Conservation (phyloP, 306 rosid species). For the Vachellia collinsii region DNA sequence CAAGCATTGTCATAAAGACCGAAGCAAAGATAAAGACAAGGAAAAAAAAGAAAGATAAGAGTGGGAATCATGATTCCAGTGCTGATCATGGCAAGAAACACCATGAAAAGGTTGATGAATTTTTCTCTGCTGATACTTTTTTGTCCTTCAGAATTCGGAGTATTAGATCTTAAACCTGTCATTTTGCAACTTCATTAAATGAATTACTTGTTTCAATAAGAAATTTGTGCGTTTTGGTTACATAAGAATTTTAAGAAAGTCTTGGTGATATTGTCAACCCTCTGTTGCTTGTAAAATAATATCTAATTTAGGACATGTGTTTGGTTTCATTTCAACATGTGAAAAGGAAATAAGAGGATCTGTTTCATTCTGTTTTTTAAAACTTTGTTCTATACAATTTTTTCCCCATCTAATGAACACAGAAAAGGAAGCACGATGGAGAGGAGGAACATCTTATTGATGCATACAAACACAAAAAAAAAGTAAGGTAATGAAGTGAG, state of each 20-base stretch:
- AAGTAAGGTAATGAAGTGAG: slow-evolving; percentile 83
- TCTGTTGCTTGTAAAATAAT: slow-evolving; percentile 25
- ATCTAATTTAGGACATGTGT: slow-evolving; percentile 15
- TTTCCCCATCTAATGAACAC: slow-evolving; percentile 42
- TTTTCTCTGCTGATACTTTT: slow-evolving; percentile 36
- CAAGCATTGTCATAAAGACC: slow-evolving; percentile 82
- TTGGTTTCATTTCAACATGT: slow-evolving; percentile 22
- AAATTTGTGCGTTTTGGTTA: not conserved
- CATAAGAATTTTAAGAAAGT: not conserved
- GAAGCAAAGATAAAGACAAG: slow-evolving; percentile 88
- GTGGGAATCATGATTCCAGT: slow-evolving; percentile 78
- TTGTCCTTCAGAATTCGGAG: slow-evolving; percentile 28
- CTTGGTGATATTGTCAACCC: not conserved
- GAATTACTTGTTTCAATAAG: not conserved
- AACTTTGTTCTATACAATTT: slow-evolving; percentile 15
- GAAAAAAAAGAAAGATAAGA: slow-evolving; percentile 93
- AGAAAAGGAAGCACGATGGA: slow-evolving; percentile 99
- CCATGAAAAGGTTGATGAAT: slow-evolving; percentile 81
- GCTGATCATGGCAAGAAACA: slow-evolving; percentile 92
- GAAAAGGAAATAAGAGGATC: not conserved
- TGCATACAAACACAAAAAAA: slow-evolving; percentile 93
- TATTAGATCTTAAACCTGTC: not conserved
- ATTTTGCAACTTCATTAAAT: slow-evolving; percentile 12
- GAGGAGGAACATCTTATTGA: slow-evolving; percentile 87
- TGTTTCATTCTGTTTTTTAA: slow-evolving; percentile 19